Evolutionary conservation across 495 filamentous ascomycete species (phyloP), one percentile per base, ranked within the genome.

Genomic region (Parmelia sp.): DNA sequence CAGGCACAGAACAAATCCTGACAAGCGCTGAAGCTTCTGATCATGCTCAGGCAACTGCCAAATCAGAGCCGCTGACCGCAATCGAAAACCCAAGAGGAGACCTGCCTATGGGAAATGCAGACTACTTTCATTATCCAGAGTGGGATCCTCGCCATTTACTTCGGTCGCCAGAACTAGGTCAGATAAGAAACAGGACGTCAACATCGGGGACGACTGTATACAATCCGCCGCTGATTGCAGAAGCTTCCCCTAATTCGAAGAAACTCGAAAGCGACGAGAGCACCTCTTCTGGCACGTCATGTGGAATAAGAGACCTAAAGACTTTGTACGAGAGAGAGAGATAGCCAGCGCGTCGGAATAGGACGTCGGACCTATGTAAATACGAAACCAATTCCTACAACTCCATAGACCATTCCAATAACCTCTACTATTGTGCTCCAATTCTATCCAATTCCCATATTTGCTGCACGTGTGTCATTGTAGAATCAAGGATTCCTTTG

Each of bases 151-250:
- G 53, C 21, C 35, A n/a, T 19, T 39, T 23, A 39, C 14, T 37
- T 4, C n/a, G 1, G 8, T 37, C 36, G 4, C 2, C 39, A 31
- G 33, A 62, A 10, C 25, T 44, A 21, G 45, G 42, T 37, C 60
- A 62, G 9, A 62, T n/a, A n/a, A 45, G 60, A 23, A 35, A 62
- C n/a, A 40, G 45, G 27, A n/a, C 60, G 37, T 62, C 60, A 23
- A 62, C 45, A 6, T 40, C 47, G 5, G 47, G 60, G 10, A 62
- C 45, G 21, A 40, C 60, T 21, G 35, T 62, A 6, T 39, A 53
- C 21, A 35, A 37, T 40, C 47, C 60, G 33, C 60, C n/a, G 15
- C 9, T 62, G n/a, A 40, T 62, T 53, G 60, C 47, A 27, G 35
- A 62, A 23, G 60, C 35, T 21, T 39, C 31, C 39, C 60, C 35